These are phyloP conservation scores for Pugionium dolabratum DNA, from an alignment of 345 rosid species.

Conservation along the genomic window DNA sequence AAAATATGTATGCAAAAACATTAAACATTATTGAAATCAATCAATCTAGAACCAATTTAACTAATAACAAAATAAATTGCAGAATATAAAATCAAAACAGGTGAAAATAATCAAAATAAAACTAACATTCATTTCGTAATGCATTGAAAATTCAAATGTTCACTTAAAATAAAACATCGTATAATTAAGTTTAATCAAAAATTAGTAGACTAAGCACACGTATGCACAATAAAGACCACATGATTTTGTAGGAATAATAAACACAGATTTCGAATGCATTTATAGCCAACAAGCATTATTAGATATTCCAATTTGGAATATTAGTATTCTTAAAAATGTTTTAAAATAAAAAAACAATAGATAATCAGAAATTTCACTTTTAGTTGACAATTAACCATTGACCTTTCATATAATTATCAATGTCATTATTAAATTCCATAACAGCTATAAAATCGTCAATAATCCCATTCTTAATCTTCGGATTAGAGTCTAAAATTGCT, in stretches of 20 bases:
- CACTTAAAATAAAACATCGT: no score
- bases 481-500: no score
- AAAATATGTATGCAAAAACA: no score
- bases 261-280: slow-evolving; percentile 8
- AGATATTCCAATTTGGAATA: slow-evolving; percentile 7
- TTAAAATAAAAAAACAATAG: slow-evolving; percentile 1
- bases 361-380: slow-evolving; percentile 17
- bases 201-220: slow-evolving; percentile 11
- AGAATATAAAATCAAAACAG: no score
- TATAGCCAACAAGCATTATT: slow-evolving; percentile 6
- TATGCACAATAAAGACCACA: slow-evolving; percentile 14
- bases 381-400: slow-evolving; percentile 37
- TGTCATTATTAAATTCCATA: slow-evolving; percentile 15
- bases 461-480: no score
- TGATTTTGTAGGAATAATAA: slow-evolving; percentile 5
- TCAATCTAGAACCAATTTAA: no score
- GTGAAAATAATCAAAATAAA: no score
- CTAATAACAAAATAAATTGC: no score
- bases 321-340: neutral
- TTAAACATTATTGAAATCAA: no score
- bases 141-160: no score
- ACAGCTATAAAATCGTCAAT: slow-evolving; percentile 14
- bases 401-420: slow-evolving; percentile 22
- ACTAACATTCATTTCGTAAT: no score
- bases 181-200: no score